Evolutionary conservation across 305 asterid genomes (phyloP).

Genomic region (Withania somnifera): DNA sequence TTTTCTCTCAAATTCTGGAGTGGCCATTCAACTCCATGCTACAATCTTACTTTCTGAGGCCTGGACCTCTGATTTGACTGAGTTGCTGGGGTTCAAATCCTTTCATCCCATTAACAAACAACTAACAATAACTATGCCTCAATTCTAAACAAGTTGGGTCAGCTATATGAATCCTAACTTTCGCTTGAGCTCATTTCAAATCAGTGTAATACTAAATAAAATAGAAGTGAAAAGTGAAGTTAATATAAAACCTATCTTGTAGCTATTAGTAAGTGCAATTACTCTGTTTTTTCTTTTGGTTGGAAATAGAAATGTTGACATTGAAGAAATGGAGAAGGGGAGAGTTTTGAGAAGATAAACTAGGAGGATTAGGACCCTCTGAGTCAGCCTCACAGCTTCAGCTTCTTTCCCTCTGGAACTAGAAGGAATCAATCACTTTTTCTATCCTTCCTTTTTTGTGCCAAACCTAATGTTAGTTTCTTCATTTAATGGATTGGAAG

Average conservation of each 20-base stretch:
- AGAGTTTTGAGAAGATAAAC: background rate
- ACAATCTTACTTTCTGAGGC: background rate
- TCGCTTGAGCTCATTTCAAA: background rate
- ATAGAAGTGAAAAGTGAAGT: background rate
- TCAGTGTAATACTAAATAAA: background rate
- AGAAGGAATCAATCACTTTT: background rate
- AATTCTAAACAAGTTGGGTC: background rate
- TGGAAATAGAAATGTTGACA: background rate
- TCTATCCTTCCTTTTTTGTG: background rate
- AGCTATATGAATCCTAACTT: background rate
- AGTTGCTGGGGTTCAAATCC: background rate
- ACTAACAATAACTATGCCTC: background rate
- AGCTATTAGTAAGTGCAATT: background rate
- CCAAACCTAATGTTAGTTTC: background rate
- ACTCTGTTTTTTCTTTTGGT: background rate
- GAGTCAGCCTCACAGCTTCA: background rate
- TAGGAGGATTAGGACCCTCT: background rate
- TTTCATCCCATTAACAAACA: background rate
- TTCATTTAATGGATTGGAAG: background rate
- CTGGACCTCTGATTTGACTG: background rate
- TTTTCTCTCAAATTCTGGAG: background rate
- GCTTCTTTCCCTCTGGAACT: background rate
- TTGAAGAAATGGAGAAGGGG: background rate
- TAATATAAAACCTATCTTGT: background rate
- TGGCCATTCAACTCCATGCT: background rate